phyloP scores from a whole-genome alignment of 2,329 filamentous ascomycete genomes.

The Calycina herbarum region DNA sequence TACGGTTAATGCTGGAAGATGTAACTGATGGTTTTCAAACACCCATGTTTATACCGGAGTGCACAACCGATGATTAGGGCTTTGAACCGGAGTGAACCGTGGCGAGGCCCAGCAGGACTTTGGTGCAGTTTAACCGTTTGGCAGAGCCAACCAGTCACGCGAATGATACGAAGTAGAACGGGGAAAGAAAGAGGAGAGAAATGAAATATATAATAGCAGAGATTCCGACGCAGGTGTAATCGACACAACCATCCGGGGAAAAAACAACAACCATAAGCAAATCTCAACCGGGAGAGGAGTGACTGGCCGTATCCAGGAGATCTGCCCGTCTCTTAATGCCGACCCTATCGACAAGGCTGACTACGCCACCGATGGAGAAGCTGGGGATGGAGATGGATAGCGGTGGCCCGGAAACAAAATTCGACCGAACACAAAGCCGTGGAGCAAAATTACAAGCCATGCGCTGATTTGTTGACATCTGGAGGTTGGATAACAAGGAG shows the following conservation, averaged over 20 bases:
- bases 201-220: background rate
- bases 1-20: conserved; percentile 12
- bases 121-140: background rate
- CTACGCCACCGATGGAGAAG: background rate
- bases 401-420: background rate
- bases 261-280: background rate
- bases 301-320: background rate
- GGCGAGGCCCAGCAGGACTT: background rate
- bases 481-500: background rate
- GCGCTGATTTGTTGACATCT: background rate
- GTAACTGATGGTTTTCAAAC: background rate
- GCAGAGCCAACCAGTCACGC: background rate
- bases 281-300: background rate
- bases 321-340: conserved; percentile 6
- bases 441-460: background rate
- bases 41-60: conserved; percentile 6
- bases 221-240: background rate
- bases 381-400: background rate
- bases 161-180: background rate
- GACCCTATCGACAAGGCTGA: conserved; percentile 7
- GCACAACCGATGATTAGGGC: conserved; percentile 17
- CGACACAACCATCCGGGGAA: background rate
- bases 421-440: conserved; percentile 1
- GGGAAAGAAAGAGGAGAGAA: background rate
- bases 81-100: conserved; percentile 21